Conservation (phyloP, 2,329 filamentous ascomycete species). For the Scedosporium apiospermum region DNA sequence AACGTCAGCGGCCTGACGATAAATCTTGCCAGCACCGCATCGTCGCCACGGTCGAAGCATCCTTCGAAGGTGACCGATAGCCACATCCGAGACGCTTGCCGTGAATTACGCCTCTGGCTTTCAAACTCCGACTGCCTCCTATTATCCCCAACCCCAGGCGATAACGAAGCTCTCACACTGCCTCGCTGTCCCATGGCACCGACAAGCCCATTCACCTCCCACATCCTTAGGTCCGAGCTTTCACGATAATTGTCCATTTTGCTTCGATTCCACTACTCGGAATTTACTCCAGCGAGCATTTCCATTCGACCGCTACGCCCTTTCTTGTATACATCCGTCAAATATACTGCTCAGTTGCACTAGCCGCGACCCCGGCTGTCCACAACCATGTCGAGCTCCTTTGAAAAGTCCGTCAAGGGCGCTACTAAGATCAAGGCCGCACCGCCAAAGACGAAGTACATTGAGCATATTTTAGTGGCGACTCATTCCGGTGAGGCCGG, state of each 20-base stretch:
- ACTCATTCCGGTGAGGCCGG: conserved; percentile 92
- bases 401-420: conserved; percentile 98
- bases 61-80: not conserved
- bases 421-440: conserved; percentile 92
- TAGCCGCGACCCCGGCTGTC: not conserved
- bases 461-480: conserved; percentile 93
- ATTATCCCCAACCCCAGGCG: not conserved
- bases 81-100: not conserved
- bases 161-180: too few species aligned
- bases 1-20: conserved; percentile 3
- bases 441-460: conserved; percentile 97
- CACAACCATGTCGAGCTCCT: conserved; percentile 65
- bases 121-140: not conserved
- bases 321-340: too few species aligned
- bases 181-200: not conserved
- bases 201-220: not conserved
- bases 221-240: not conserved
- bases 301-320: too few species aligned
- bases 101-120: not conserved
- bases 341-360: too few species aligned
- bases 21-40: not conserved
- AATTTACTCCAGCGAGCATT: not conserved
- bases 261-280: not conserved
- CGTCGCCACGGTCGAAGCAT: not conserved
- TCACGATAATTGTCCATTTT: not conserved